Percentiles rank a stretch among this genome's conserved stretches.
Conservation (phyloP, 2,329 filamentous ascomycete species). For the Cylindrodendrum hubeiense region DNA sequence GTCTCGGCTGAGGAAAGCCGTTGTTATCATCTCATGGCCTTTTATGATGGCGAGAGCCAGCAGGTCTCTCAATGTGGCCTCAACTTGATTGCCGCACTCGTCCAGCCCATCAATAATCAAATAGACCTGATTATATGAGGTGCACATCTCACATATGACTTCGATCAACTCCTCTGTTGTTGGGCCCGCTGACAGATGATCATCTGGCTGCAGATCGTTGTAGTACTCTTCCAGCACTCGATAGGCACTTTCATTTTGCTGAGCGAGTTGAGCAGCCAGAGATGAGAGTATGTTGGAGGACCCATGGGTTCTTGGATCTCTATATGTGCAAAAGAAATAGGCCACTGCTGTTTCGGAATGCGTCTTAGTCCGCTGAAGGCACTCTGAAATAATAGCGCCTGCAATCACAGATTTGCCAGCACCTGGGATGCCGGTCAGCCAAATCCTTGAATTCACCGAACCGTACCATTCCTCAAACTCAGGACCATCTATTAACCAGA, state of each 20-base stretch:
- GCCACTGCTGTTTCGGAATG: neutral
- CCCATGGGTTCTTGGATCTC: neutral
- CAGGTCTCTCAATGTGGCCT: neutral
- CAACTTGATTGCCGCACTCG: neutral
- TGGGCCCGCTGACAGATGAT: neutral
- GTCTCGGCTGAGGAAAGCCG: conserved; percentile 24
- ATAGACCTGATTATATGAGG: neutral
- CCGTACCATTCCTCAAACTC: conserved; percentile 15
- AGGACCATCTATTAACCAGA: conserved; percentile 1
- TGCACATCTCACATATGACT: neutral
- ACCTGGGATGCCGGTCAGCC: conserved; percentile 23
- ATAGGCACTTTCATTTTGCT: conserved; percentile 6
- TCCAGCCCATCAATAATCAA: conserved; percentile 10
- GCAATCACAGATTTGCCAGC: conserved; percentile 27
- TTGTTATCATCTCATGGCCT: neutral
- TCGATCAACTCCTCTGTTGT: neutral
- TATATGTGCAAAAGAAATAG: conserved; percentile 21
- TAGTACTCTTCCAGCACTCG: conserved; percentile 1
- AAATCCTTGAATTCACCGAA: neutral
- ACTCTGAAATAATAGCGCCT: conserved; percentile 5
- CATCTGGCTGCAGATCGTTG: neutral
- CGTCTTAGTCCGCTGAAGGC: neutral
- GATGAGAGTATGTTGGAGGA: neutral
- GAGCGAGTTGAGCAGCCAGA: conserved; percentile 10
- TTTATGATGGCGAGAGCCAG: neutral